Percentiles rank a stretch among this genome's conserved stretches.
These are phyloP conservation scores for Paraphoma chrysanthemicola DNA, from an alignment of 2,329 filamentous ascomycete species.

Conservation along the genomic window DNA sequence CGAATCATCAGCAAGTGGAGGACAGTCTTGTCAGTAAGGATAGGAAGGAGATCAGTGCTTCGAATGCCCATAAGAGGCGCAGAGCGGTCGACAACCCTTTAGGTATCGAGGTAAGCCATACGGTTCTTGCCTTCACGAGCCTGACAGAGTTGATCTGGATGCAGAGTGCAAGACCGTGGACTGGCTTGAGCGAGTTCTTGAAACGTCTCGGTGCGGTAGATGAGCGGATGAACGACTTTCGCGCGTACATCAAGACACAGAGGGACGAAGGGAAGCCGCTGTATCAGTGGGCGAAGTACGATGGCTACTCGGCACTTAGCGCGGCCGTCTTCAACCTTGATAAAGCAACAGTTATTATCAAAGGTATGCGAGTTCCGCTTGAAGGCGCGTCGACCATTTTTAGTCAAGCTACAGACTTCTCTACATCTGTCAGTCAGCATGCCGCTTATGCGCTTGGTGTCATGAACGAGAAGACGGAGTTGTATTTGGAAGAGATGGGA, in stretches of 20 bases:
- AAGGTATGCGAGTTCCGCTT: not conserved
- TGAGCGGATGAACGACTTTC: constrained; percentile 12
- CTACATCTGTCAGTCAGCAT: constrained; percentile 12
- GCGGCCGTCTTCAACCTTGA: constrained; percentile 9
- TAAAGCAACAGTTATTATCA: constrained; percentile 3
- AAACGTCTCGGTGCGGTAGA: constrained; percentile 13
- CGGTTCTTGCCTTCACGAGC: too few relatives aligned
- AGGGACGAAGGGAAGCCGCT: constrained; percentile 14
- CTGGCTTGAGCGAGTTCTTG: constrained; percentile 3
- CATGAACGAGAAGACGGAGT: constrained; percentile 17
- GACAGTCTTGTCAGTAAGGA: too few relatives aligned
- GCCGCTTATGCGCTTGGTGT: constrained; percentile 14
- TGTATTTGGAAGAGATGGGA: constrained; percentile 16
- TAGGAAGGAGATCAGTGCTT: too few relatives aligned
- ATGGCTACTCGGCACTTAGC: constrained; percentile 8
- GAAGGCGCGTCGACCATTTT: not conserved
- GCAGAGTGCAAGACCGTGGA: too few relatives aligned
- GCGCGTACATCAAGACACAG: constrained; percentile 12
- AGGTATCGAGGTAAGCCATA: not conserved
- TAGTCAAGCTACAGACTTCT: constrained; percentile 4
- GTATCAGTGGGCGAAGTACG: constrained; percentile 19
- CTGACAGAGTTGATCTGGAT: not conserved
- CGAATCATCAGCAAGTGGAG: too few relatives aligned
- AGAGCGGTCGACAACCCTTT: too few relatives aligned
- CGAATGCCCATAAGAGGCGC: too few relatives aligned